Evolutionary conservation across 1,284 basidiomycete genomes (phyloP).

Genomic region (Irpex sp.): DNA sequence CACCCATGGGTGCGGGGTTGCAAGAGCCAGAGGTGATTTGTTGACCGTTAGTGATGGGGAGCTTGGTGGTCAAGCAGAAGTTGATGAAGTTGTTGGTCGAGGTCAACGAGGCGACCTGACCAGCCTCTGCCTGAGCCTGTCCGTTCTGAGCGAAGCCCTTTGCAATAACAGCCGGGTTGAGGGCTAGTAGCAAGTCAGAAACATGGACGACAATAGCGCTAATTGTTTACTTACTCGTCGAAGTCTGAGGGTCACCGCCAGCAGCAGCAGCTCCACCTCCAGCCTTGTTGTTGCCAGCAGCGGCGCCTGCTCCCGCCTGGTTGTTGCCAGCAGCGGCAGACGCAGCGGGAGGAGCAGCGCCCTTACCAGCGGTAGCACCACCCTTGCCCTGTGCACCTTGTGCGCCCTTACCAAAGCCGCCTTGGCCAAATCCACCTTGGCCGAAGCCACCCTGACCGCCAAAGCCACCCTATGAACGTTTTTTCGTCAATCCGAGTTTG

Average conservation of each 20-base stretch:
- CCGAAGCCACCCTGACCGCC: not conserved
- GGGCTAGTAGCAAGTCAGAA: slow-evolving; percentile 34
- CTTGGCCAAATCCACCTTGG: not conserved
- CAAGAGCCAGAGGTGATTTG: slow-evolving; percentile 27
- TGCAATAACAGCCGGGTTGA: slow-evolving; percentile 52
- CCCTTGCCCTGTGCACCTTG: slow-evolving; percentile 5
- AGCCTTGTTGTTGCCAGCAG: slow-evolving; percentile 6
- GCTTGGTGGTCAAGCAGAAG: slow-evolving; percentile 41
- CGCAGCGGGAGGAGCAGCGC: not conserved
- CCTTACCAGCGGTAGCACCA: slow-evolving; percentile 4
- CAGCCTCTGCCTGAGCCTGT: slow-evolving; percentile 38
- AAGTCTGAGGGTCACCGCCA: slow-evolving; percentile 20
- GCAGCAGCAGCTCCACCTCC: slow-evolving; percentile 14
- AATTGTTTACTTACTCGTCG: slow-evolving; percentile 22
- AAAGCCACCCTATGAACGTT: not conserved
- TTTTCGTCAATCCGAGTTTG: not conserved
- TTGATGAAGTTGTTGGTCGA: slow-evolving; percentile 58
- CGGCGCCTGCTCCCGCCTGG: slow-evolving; percentile 12
- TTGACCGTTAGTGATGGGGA: slow-evolving; percentile 27
- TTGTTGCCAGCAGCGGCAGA: slow-evolving; percentile 10
- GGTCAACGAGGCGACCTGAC: slow-evolving; percentile 44
- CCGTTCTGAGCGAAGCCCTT: slow-evolving; percentile 49
- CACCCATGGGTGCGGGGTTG: slow-evolving; percentile 37
- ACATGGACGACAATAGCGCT: slow-evolving; percentile 19
- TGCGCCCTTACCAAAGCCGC: slow-evolving; percentile 17